Evolutionary conservation across 805 yeast genomes (phyloP), one percentile per base, ranked within the genome.

Genomic region (Jamesozyma spencerorum): DNA sequence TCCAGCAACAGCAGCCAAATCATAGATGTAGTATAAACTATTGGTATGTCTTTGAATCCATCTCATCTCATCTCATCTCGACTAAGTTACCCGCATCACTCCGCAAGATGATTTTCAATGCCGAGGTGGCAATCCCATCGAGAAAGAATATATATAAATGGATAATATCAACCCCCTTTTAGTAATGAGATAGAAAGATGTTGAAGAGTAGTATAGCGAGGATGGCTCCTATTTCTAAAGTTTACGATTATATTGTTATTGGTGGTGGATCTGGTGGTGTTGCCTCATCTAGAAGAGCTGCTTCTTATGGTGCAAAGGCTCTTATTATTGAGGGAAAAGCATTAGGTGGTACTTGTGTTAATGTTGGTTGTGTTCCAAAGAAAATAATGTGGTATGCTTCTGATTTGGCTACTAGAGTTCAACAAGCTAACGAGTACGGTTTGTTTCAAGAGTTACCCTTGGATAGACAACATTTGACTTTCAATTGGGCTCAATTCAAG

Each of bases 251-350:
- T 60, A 69, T 92, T 38, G 98, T 92, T 43, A 92, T 92, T 50
- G 99, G 99, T 39, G 99, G 98, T 43, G 99, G 99, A 12, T 86
- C 96, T 29, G 99, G 97, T 36, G 99, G 99, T 51, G 97, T 92
- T 34, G 96, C 98, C n/a, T 80, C 94, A 17, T 94, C 97, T 13
- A 79, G 99, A 64, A 78, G 97, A 54, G 97, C 98, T 11, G 96
- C 97, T 29, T 73, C 77, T 26, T 77, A 88, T 53, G 98, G 98
- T 19, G 95, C 94, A 19, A 85, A 86, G 51, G 81, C 92, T 1
- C 68, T 88, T 39, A 57, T 92, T 17, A 71, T 92, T 40, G 98
- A 92, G 64, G 77, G 85, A 31, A 75, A 77, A 39, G 80, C 71
- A 48, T 73, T 92, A 65, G 98, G 98, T 44, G 99, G 99, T 22